Evolutionary conservation across 2,329 filamentous ascomycete genomes (phyloP), one percentile per base, ranked within the genome.

Genomic region (Trichothecium sympodiale): DNA sequence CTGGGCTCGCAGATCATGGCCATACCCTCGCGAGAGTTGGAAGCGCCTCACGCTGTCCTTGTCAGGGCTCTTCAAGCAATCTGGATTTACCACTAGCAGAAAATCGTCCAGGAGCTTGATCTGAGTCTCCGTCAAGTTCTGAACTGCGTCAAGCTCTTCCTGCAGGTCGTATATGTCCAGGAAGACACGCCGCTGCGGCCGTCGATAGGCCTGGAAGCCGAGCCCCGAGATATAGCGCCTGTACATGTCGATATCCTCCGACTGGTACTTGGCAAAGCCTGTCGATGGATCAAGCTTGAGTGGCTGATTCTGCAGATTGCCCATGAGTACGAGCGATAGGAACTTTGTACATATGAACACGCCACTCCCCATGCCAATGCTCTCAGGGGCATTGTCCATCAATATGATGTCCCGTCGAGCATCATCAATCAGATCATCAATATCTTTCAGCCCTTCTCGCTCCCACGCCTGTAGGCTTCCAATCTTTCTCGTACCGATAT

Each of bases 111-210:
- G 8, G 7, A 36, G n/a, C 9, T 13, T 10, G 17, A 20, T 17
- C 30, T 46, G 44, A 4, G 35, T 29, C 8, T 36, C 17, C 13
- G 35, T 18, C 13, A 46, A 14, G 9, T 18, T 29, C 7, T 27
- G 29, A 16, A 46, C 23, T 5, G 45, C 44, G 10, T 39, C 35
- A 9, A 47, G 29, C 38, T 48, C 43, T 27, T 49, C 44, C n/a
- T 43, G 36, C 10, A 47, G 38, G 2, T 35, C 36, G 12, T 38
- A 35, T 3, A 49, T 46, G 28, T 43, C 38, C 3, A 46, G 35
- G 29, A 48, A 49, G 4, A 42, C 32, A 3, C 35, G 31, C 8
- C 41, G 28, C 18, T 41, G 39, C 12, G 45, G 45, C 8, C 39
- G 35, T 13, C 37, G 34, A 16, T 31, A 39, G 8, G 39, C 40